Evolutionary conservation across 192 early-diverging fungal species (phyloP).

Genomic region (Chytriomyces sp.): DNA sequence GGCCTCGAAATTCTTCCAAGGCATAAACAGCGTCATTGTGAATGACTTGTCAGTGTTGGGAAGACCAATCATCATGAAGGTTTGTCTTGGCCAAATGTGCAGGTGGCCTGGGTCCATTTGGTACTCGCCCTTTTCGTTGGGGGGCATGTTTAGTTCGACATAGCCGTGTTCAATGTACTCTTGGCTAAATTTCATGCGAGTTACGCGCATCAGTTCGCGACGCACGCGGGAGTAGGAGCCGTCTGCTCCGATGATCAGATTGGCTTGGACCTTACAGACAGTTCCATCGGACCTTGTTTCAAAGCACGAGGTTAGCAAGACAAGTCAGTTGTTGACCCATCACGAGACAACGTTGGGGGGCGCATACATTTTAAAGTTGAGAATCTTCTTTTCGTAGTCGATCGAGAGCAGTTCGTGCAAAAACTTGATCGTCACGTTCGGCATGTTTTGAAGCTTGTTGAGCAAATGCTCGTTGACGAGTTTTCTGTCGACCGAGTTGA

Average conservation of each 20-base stretch:
- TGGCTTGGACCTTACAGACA: slow-evolving; percentile 86
- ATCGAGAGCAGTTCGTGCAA: slow-evolving; percentile 68
- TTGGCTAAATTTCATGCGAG: slow-evolving; percentile 84
- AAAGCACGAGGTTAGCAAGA: no score
- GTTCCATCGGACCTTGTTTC: slow-evolving; percentile 21
- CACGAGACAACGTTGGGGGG: no score
- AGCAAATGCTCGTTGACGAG: slow-evolving; percentile 82
- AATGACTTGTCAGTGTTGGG: slow-evolving; percentile 95
- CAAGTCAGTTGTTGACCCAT: no score
- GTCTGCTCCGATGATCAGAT: slow-evolving; percentile 29
- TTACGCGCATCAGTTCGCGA: slow-evolving; percentile 77
- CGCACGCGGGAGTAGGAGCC: slow-evolving; percentile 72
- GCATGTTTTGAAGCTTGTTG: slow-evolving; percentile 67
- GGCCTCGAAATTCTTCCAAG: slow-evolving; percentile 73
- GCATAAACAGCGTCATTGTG: slow-evolving; percentile 97
- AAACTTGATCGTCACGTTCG: slow-evolving; percentile 81
- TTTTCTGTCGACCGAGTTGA: slow-evolving; percentile 91
- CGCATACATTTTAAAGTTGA: slow-evolving; percentile 52
- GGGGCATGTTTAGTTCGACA: slow-evolving; percentile 88
- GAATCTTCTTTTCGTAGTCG: slow-evolving; percentile 72
- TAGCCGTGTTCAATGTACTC: slow-evolving; percentile 88
- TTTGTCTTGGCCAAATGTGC: slow-evolving; percentile 96
- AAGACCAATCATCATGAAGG: slow-evolving; percentile 97
- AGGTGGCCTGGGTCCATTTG: slow-evolving; percentile 89
- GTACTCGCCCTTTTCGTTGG: slow-evolving; percentile 69